These are phyloP conservation scores for Castanea mollissima DNA, from an alignment of 306 rosid species.

Conservation along the genomic window DNA sequence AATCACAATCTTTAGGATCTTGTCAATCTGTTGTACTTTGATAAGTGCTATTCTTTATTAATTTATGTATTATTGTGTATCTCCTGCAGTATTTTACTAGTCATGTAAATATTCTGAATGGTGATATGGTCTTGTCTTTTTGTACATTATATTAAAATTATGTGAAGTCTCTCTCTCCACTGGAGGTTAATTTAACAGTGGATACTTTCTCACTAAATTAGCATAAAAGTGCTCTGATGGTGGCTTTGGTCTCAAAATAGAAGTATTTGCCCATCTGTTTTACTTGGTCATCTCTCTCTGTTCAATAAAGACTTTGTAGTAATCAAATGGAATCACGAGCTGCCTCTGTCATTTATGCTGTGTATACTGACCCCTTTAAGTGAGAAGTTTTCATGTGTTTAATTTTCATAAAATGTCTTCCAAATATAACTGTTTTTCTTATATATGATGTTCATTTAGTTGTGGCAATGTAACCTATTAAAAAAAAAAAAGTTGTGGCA, in stretches of 20 bases:
- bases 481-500: not conserved
- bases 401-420: not conserved
- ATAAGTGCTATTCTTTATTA: not conserved
- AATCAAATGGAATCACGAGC: not conserved
- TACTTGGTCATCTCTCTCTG: not conserved
- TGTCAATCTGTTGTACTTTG: not conserved
- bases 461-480: not conserved
- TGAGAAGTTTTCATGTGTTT: not conserved
- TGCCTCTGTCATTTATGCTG: not conserved
- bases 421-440: not conserved
- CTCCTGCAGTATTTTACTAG: not conserved
- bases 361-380: not conserved
- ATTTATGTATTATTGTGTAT: not conserved
- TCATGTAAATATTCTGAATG: not conserved
- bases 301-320: not conserved
- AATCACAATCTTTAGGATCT: conserved; percentile 11
- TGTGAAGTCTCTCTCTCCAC: not conserved
- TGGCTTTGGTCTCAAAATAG: not conserved
- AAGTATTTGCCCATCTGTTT: not conserved
- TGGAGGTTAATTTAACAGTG: not conserved
- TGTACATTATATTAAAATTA: not conserved
- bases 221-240: not conserved
- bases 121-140: not conserved
- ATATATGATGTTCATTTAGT: not conserved
- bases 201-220: not conserved